Evolutionary conservation across 2,329 filamentous ascomycete genomes (phyloP).

Genomic region (Lachnellula arida): DNA sequence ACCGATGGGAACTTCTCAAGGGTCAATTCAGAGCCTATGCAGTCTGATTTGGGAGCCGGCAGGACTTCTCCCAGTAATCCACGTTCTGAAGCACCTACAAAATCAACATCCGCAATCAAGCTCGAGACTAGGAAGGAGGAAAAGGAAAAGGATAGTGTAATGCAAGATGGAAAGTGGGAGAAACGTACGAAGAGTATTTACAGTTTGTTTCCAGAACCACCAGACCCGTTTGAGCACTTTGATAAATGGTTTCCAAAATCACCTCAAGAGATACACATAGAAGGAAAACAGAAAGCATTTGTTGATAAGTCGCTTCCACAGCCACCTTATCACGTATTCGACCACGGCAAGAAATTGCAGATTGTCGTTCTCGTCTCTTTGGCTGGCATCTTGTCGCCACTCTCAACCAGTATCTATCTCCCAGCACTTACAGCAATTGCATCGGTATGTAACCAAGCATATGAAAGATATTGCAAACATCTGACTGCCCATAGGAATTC

Average conservation of each 20-base stretch:
- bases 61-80: neutral
- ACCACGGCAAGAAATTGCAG: constrained; percentile 35
- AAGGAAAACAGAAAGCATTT: neutral
- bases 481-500: constrained; percentile 29
- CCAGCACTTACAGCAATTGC: constrained; percentile 12
- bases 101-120: neutral
- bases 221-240: constrained; percentile 8
- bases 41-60: neutral
- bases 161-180: neutral
- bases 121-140: neutral
- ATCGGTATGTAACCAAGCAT: neutral
- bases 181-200: neutral
- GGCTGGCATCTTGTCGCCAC: constrained; percentile 17
- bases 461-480: neutral
- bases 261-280: neutral
- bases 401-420: constrained; percentile 20
- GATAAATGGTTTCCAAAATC: constrained; percentile 12
- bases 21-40: neutral
- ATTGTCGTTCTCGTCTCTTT: constrained; percentile 39
- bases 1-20: neutral
- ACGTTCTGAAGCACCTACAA: neutral
- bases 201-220: constrained; percentile 2
- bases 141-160: neutral
- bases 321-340: constrained; percentile 12
- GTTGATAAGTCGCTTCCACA: constrained; percentile 6